Base-by-base conservation (phyloP, 2,329 filamentous ascomycete genomes). In the Scytalidium sp. region DNA sequence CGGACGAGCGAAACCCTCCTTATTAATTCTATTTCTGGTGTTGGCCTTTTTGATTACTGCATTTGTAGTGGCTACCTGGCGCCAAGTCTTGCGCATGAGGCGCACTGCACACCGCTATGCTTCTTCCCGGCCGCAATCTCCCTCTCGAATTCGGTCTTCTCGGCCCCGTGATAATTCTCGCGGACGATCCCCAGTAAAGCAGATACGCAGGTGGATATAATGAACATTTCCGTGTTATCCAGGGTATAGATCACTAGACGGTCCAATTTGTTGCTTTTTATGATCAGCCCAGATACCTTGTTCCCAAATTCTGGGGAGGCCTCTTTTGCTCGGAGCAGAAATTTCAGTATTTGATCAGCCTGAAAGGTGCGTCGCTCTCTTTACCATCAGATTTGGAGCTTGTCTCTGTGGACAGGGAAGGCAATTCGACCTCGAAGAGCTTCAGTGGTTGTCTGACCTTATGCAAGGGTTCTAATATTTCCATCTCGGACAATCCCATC, bases 391-490 rank as follows among this genome's bases (percentile, higher is more conserved):
- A 8, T 15, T n/a, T 15, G 17, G 8, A 36, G 32, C 6, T n/a
- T 36, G 5, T 36, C 15, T 8, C 32, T 4, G 13, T n/a, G 17
- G 32, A 36, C 5, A 15, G 17, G 6, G 20, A 7, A 41, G 43
- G 32, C 47, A 50, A 32, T 39, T 50, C 32, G 2, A 51, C 45
- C 29, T 48, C 49, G 22, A 51, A 51, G 41, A 51, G 41, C 27
- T 41, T 44, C 27, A 51, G 32, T 32, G 45, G 45, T 29, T 20
- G 39, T 17, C n/a, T 47, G 19, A 51, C 41, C 15, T 41, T 41
- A 39, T 22, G 45, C 21, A 51, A 21, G 17, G 49, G 45, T 21
- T 47, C 49, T 41, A 51, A 29, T 27, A 51, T n/a, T 44, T 51
- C 36, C 41, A 45, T 47, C 29, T 51, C 49, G 19, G 19, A 41